Base-by-base conservation (phyloP, 306 rosid species). In the Hippophae gyantsensis region DNA sequence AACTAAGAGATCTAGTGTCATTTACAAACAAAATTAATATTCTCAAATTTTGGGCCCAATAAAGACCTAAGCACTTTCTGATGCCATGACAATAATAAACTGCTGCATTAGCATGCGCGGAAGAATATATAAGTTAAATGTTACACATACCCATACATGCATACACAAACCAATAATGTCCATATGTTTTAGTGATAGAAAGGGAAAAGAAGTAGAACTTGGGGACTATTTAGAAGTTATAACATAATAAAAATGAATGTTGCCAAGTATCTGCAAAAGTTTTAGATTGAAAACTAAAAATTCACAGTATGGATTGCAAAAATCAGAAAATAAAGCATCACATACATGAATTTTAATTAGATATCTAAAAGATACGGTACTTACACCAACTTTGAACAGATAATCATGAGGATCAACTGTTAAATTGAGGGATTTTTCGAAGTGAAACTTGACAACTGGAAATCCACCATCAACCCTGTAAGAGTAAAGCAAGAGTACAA, bases 401-500 rank as follows among this genome's bases (percentile, higher is more conserved):
- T 92, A 92, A 8, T 92, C 99, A 2, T 56, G 88, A 65, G 99
- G 90, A 72, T 82, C 73, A 42, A 65, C 77, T 27, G 48, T 65
- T 64, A 92, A 56, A 60, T 77, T 26, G 64, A 80, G 83, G 40
- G 85, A 71, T 43, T 79, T 76, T 44, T 68, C 80, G 52, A 92
- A 92, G 58, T 50, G 57, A 58, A 92, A 80, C 69, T 65, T 82
- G 54, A 85, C 76, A 23, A 6, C 25, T 10, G 99, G 96, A 78
- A 92, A 92, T 59, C 71, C 84, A 27, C 72, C 72, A 56, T 92
- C 93, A 25, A 86, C 54, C 3, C 96, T 92, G 95, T 76, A 78
- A 54, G 67, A 57, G 48, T 42, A 45, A 42, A 59, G 13, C 6
- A 10, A 13, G 42, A 9, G 50, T 63, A 32, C 38, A 32, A 32